Evolutionary conservation across 225 moss, liverwort and hornwort genomes (phyloP).

Genomic region (Antitrichia curtipendula): DNA sequence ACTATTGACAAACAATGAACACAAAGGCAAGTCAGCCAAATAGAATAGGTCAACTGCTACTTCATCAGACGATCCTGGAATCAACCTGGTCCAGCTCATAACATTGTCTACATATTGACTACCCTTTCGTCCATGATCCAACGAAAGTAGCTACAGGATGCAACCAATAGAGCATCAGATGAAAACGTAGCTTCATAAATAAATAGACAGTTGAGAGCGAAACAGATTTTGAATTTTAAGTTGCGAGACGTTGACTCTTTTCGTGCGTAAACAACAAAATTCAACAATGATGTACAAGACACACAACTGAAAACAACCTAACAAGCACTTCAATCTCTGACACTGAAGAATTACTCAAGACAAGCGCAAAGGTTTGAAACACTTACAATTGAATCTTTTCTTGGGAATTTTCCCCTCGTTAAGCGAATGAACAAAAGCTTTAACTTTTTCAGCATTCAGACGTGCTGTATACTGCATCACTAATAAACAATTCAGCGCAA

Average conservation of each 20-base stretch:
- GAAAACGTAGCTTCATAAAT: neutral
- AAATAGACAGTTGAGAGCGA: neutral
- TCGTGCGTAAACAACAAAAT: neutral
- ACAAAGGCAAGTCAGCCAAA: neutral
- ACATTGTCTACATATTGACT: neutral
- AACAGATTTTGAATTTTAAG: neutral
- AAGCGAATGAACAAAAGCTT: conserved; percentile 56
- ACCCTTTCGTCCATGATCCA: neutral
- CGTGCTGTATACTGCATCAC: conserved; percentile 71
- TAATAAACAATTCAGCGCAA: neutral
- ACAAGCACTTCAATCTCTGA: neutral
- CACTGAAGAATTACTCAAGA: neutral
- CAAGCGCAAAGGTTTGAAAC: neutral
- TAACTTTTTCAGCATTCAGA: conserved; percentile 87
- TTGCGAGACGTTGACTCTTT: neutral
- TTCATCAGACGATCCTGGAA: neutral
- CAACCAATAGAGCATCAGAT: neutral
- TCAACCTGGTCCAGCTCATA: neutral
- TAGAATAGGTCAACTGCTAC: neutral
- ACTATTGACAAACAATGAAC: conserved; percentile 25
- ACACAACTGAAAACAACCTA: neutral
- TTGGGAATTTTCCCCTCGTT: conserved; percentile 77
- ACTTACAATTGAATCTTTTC: conserved; percentile 85
- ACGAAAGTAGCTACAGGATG: neutral
- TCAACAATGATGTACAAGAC: neutral